Conservation (phyloP, 2,329 filamentous ascomycete genomes). For the Fusarium brachygibbosum region DNA sequence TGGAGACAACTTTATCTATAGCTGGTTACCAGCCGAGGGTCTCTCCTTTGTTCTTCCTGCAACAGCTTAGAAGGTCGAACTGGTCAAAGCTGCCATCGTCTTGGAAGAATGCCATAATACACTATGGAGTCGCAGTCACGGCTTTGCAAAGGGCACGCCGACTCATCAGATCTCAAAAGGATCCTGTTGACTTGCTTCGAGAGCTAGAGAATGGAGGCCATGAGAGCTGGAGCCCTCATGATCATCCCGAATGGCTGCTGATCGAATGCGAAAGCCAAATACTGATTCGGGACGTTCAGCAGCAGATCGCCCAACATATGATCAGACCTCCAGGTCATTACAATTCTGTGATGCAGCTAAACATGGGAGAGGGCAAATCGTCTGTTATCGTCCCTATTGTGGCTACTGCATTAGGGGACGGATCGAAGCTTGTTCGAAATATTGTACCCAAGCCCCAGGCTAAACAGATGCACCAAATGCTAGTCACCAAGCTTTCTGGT, state of each 20-base stretch:
- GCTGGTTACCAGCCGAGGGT: no score
- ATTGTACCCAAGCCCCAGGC: conserved; percentile 73
- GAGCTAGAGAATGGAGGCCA: conserved; percentile 67
- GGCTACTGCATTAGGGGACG: conserved; percentile 65
- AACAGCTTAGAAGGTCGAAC: no score
- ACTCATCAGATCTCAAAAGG: conserved; percentile 49
- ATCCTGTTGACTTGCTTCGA: conserved; percentile 52
- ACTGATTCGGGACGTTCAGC: conserved; percentile 71
- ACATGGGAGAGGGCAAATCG: conserved; percentile 80
- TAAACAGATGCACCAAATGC: conserved; percentile 66
- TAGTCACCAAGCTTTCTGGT: conserved; percentile 61
- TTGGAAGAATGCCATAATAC: conserved; percentile 20
- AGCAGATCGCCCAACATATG: conserved; percentile 70
- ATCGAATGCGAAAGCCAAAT: conserved; percentile 75
- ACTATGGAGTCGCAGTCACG: conserved; percentile 58
- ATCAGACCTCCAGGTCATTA: conserved; percentile 53
- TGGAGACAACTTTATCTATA: no score
- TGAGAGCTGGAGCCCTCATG: conserved; percentile 64
- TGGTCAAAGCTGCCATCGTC: no score
- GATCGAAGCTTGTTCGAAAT: conserved; percentile 65
- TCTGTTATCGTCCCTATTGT: conserved; percentile 78
- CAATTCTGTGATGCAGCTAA: conserved; percentile 74
- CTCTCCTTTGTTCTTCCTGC: no score
- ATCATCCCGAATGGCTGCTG: conserved; percentile 71
- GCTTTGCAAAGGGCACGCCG: conserved; percentile 59